Evolutionary conservation across 2,329 filamentous ascomycete species (phyloP), one percentile per base, ranked within the genome.

Genomic region (Trichoderma sp.): DNA sequence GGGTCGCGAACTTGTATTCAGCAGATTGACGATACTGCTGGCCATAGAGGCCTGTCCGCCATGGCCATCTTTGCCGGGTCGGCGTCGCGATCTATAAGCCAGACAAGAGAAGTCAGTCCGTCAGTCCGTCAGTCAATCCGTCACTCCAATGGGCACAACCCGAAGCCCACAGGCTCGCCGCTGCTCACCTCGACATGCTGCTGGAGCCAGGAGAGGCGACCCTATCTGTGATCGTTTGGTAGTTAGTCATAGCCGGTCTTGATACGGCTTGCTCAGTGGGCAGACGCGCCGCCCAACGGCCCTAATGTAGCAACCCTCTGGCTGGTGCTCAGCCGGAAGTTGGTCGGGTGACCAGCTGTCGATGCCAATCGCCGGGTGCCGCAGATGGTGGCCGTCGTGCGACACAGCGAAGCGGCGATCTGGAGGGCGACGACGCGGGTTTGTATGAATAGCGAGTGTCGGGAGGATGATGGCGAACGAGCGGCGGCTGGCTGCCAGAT

Each of bases 21-120:
- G 85, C 71, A 99, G 84, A 78, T 99, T 99, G 81, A 98, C 91
- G 72, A 95, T 91, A 77, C 94, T 97, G 81, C 93, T 97, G 64
- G 90, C 79, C 88, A 92, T 97, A 73, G 92, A 91, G 73, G 95
- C 95, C 76, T 94, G 87, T 65, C 95, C 94, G 27, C 77, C 77
- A 68, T 90, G 90, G 67, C 84, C 86, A 78, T 91, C 88, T 80
- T 93, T 93, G 74, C 90, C 89, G 71, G 85, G 87, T 75, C 89
- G 83, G 73, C 84, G 82, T 77, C 89, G 86, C 75, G 80, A 79
- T 78, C 86, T 86, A 69, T n/a, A 56, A 9, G 12, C 7, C 19
- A 42, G 45, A 25, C 39, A 42, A 59, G 64, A 37, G 69, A 37
- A 72, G 67, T 27, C n/a, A 48, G 63, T 66, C 56, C 48, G 54